phyloP scores from a whole-genome alignment of 1,284 basidiomycete species.

The Apiotrichum siamense region DNA sequence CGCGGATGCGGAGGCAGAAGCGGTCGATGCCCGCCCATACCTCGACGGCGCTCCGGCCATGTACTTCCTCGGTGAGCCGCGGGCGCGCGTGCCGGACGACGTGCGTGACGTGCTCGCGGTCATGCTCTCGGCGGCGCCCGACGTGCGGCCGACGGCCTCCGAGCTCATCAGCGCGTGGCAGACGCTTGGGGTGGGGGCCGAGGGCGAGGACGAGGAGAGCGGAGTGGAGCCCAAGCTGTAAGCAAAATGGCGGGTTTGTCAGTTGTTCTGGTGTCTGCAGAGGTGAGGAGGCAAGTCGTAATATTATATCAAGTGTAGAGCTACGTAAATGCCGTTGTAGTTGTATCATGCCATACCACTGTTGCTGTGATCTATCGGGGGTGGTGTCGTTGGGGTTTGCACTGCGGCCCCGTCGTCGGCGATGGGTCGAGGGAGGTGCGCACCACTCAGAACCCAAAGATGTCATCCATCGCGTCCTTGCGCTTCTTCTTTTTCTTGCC shows the following conservation, averaged over 20 bases:
- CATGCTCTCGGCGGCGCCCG: constrained; percentile 34
- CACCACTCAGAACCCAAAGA: constrained; percentile 21
- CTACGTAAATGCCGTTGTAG: neutral
- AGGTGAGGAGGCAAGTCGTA: too few relatives aligned
- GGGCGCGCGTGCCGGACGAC: constrained; percentile 22
- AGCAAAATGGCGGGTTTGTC: too few relatives aligned
- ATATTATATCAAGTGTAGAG: too few relatives aligned
- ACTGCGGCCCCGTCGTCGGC: too few relatives aligned
- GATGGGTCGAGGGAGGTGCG: neutral
- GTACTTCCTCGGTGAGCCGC: constrained; percentile 16
- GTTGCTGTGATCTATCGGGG: neutral
- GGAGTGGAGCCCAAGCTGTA: neutral
- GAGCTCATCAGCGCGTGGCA: constrained; percentile 34
- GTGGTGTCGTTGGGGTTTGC: too few relatives aligned
- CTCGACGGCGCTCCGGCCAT: constrained; percentile 31
- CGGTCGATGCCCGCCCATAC: too few relatives aligned
- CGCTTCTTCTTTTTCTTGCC: constrained; percentile 17
- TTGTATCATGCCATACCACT: neutral
- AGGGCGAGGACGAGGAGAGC: neutral
- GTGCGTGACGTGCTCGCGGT: constrained; percentile 27
- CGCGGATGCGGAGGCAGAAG: too few relatives aligned
- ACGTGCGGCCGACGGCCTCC: constrained; percentile 26
- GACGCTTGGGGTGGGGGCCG: constrained; percentile 19
- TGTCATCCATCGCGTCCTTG: constrained; percentile 38
- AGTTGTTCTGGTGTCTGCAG: too few relatives aligned